phyloP scores from a whole-genome alignment of 805 yeast species.

The Yamadazyma sp. region DNA sequence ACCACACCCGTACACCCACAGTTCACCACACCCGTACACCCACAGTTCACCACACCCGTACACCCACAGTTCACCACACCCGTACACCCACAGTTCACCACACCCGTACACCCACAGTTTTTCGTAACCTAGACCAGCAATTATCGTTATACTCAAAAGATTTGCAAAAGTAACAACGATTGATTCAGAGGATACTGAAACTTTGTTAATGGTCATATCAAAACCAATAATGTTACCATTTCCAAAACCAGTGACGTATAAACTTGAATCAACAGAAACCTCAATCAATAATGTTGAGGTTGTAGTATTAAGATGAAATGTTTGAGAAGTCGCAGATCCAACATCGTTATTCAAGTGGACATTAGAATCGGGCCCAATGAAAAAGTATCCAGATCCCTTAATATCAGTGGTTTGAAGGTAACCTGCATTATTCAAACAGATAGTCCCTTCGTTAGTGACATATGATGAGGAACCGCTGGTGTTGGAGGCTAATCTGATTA shows the following conservation, averaged over 20 bases:
- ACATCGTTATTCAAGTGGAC: constrained; percentile 12
- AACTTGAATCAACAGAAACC: constrained; percentile 15
- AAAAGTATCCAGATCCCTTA: constrained; percentile 24
- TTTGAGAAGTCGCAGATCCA: constrained; percentile 14
- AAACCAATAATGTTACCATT: constrained; percentile 18
- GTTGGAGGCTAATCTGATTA: no score
- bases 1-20: no score
- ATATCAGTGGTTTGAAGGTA: constrained; percentile 21
- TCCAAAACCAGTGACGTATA: constrained; percentile 24
- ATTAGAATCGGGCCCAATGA: constrained; percentile 17
- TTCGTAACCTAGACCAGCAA: no score
- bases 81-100: no score
- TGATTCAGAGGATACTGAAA: no score
- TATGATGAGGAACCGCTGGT: no score
- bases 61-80: no score
- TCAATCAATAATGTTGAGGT: constrained; percentile 16
- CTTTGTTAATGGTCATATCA: constrained; percentile 3
- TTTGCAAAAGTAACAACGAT: no score
- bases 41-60: no score
- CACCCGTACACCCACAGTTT: no score
- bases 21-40: no score
- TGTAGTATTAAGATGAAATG: constrained; percentile 16
- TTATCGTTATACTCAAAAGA: no score
- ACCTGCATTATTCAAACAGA: constrained; percentile 23
- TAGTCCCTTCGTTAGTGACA: constrained; percentile 23